A percentile compares a stretch with the other conserved stretches of the same genome.
phyloP scores from a whole-genome alignment of 495 filamentous ascomycete genomes.

The Parmelia sp. region DNA sequence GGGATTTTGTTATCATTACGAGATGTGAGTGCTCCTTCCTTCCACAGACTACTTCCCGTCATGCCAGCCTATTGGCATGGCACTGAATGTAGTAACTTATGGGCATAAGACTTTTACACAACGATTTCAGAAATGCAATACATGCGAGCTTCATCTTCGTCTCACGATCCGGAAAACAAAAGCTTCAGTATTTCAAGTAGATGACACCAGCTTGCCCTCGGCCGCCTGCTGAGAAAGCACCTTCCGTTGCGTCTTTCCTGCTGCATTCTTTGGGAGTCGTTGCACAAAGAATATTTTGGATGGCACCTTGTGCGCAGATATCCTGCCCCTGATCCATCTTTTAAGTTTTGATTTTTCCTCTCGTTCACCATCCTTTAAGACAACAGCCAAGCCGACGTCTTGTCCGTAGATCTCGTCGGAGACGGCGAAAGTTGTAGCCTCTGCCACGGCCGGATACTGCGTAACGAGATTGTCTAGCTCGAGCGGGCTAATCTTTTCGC shows the following conservation, averaged over 20 bases:
- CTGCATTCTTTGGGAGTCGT: slow-evolving; percentile 76
- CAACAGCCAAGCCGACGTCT: slow-evolving; percentile 67
- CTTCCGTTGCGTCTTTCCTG: slow-evolving; percentile 67
- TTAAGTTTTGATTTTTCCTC: slow-evolving; percentile 47
- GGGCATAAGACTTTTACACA: too few species aligned
- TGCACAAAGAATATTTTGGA: slow-evolving; percentile 76
- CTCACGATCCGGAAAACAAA: too few species aligned
- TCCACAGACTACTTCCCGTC: too few species aligned
- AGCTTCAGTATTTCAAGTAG: neutral
- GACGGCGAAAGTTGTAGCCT: slow-evolving; percentile 72
- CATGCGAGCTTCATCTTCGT: too few species aligned
- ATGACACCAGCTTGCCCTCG: neutral
- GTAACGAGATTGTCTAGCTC: slow-evolving; percentile 71
- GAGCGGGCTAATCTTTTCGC: slow-evolving; percentile 73
- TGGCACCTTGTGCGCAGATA: slow-evolving; percentile 73
- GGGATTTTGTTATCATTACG: too few species aligned
- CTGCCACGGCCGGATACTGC: slow-evolving; percentile 58
- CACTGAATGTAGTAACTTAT: too few species aligned
- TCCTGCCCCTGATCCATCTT: slow-evolving; percentile 54
- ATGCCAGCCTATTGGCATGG: too few species aligned
- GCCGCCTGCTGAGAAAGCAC: neutral
- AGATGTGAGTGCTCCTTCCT: too few species aligned
- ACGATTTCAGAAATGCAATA: too few species aligned
- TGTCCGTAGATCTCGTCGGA: slow-evolving; percentile 71
- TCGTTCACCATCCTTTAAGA: slow-evolving; percentile 49